Conservation (phyloP, 1,139 yeast genomes). For the Candida pseudoviswanathii region DNA sequence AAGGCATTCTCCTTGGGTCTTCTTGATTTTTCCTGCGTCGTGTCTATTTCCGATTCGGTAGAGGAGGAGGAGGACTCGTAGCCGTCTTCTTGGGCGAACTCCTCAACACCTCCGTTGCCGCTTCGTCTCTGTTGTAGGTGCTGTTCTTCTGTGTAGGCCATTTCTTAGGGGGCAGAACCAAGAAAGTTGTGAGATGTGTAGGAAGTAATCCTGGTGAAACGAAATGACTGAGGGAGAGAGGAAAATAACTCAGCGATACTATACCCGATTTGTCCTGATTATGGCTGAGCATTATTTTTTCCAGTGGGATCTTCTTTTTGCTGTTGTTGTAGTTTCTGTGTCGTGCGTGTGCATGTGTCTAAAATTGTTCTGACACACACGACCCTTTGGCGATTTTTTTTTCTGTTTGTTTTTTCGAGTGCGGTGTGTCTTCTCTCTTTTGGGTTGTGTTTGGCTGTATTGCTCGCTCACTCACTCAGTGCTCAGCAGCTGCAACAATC, state of each 20-base stretch:
- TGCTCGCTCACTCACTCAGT: background rate
- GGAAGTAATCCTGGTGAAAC: background rate
- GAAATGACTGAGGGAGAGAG: background rate
- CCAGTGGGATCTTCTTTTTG: background rate
- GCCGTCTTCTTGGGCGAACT: slow-evolving; percentile 11
- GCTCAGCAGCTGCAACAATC: background rate
- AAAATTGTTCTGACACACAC: background rate
- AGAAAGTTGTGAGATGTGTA: background rate
- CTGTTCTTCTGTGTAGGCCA: slow-evolving; percentile 1
- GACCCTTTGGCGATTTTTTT: no score
- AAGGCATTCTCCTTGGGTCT: slow-evolving; percentile 65
- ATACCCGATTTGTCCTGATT: background rate
- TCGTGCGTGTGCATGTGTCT: background rate
- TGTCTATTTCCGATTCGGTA: slow-evolving; percentile 3
- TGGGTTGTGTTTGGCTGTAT: background rate
- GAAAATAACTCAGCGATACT: background rate
- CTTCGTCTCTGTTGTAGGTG: background rate
- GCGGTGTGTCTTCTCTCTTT: background rate
- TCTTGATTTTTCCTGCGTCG: slow-evolving; percentile 35
- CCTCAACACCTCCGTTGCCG: background rate
- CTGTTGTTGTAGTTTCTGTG: background rate
- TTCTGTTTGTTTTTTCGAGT: background rate
- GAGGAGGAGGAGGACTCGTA: slow-evolving; percentile 21
- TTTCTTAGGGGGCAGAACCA: background rate
- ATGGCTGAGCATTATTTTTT: background rate